These are phyloP conservation scores for Myriosclerotinia scirpicola DNA, from an alignment of 2,329 filamentous ascomycete species.

Conservation along the genomic window DNA sequence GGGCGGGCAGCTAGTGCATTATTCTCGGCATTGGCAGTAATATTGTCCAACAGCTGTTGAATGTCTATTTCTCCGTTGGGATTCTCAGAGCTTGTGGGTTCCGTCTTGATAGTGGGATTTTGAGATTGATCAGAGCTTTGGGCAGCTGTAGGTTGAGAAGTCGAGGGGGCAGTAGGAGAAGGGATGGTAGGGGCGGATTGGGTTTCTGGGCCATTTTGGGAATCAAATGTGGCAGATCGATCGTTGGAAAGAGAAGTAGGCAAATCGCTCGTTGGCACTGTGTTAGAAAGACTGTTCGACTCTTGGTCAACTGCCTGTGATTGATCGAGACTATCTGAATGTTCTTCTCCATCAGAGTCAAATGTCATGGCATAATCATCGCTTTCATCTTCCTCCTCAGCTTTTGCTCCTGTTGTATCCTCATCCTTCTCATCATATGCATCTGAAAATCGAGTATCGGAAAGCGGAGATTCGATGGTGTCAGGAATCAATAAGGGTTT, in stretches of 20 bases:
- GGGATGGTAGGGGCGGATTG: conserved; percentile 32
- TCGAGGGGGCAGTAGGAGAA: conserved; percentile 28
- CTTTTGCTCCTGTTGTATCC: conserved; percentile 29
- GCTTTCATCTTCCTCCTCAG: conserved; percentile 34
- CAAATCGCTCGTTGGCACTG: conserved; percentile 32
- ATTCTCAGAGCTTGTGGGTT: conserved; percentile 33
- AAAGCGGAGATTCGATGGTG: conserved; percentile 31
- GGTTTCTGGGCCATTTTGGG: conserved; percentile 28
- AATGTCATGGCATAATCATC: conserved; percentile 44
- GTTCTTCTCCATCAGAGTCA: conserved; percentile 41
- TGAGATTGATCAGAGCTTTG: conserved; percentile 27
- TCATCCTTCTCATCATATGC: conserved; percentile 40
- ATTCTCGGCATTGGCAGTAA: conserved; percentile 42
- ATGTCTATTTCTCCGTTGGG: conserved; percentile 41
- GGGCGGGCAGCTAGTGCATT: conserved; percentile 35
- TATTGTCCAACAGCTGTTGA: conserved; percentile 43
- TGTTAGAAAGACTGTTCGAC: conserved; percentile 32
- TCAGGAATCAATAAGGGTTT: conserved; percentile 23
- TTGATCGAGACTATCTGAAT: conserved; percentile 40
- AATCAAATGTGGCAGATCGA: conserved; percentile 28
- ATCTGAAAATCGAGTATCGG: conserved; percentile 40
- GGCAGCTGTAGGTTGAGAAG: conserved; percentile 29
- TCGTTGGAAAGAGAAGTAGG: conserved; percentile 27
- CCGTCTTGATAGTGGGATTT: conserved; percentile 28
- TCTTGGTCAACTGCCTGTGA: conserved; percentile 38